A percentile compares a stretch with the other conserved stretches of the same genome.
These are phyloP conservation scores for Spirogloea muscicola DNA, from an alignment of 139 green algal species.

Conservation along the genomic window DNA sequence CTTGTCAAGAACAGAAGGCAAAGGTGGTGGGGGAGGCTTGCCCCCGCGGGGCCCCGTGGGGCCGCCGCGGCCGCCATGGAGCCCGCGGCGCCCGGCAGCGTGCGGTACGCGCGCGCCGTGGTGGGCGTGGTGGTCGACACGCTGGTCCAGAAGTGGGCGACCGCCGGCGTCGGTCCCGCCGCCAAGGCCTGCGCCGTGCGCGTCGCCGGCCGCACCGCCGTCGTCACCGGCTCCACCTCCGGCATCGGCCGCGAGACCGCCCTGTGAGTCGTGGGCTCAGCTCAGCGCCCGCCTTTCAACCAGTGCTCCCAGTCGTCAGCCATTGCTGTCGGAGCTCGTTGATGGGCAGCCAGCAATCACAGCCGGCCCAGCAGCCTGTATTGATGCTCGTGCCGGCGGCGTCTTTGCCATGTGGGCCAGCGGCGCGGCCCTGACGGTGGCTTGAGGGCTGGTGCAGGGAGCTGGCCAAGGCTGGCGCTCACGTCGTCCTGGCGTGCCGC, in stretches of 20 bases:
- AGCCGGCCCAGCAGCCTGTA: background rate
- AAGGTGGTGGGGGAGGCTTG: too few relatives aligned
- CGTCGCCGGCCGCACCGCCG: slow-evolving; percentile 23
- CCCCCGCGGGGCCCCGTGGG: too few relatives aligned
- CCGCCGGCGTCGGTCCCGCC: background rate
- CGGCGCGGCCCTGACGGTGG: too few relatives aligned
- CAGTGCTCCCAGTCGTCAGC: too few relatives aligned
- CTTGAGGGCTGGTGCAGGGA: slow-evolving; percentile 19
- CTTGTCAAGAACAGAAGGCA: too few relatives aligned
- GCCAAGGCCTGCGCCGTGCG: slow-evolving; percentile 5
- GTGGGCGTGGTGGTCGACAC: slow-evolving; percentile 6
- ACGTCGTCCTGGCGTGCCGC: slow-evolving; percentile 40
- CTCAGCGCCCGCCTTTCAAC: too few relatives aligned
- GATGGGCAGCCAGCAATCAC: too few relatives aligned
- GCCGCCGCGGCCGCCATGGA: too few relatives aligned
- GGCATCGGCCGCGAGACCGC: slow-evolving; percentile 46
- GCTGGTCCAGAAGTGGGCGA: slow-evolving; percentile 7
- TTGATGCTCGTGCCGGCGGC: background rate
- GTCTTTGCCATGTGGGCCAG: background rate
- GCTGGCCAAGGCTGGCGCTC: slow-evolving; percentile 19
- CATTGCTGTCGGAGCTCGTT: too few relatives aligned
- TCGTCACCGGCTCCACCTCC: slow-evolving; percentile 46
- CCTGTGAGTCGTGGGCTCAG: too few relatives aligned
- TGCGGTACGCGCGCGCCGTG: slow-evolving; percentile 4
- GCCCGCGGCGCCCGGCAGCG: too few relatives aligned